phyloP scores from a whole-genome alignment of 1,284 basidiomycete species.

The Apiotrichum gamsii region DNA sequence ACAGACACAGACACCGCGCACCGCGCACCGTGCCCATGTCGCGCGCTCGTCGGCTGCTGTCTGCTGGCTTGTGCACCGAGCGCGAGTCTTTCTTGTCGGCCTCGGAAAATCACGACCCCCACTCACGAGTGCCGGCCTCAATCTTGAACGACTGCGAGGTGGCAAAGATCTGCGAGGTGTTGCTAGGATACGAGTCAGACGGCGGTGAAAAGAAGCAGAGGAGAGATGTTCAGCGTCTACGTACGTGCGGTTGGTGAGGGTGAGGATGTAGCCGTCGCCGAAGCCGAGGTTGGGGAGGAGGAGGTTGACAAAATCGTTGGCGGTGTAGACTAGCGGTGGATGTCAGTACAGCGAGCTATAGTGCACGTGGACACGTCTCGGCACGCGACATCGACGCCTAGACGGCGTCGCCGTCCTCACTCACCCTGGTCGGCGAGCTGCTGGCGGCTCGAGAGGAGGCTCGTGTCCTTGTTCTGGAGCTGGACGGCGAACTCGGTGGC shows the following conservation, averaged over 20 bases:
- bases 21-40: too few species aligned
- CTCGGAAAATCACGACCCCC: too few species aligned
- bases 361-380: background rate
- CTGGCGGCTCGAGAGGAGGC: constrained; percentile 27
- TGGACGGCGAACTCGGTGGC: constrained; percentile 35
- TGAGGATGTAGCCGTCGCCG: constrained; percentile 47
- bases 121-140: constrained; percentile 31
- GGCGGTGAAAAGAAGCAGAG: too few species aligned
- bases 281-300: constrained; percentile 23
- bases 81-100: too few species aligned
- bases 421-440: constrained; percentile 40
- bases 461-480: constrained; percentile 30
- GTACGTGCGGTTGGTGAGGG: constrained; percentile 51
- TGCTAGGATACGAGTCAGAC: too few species aligned
- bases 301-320: constrained; percentile 25
- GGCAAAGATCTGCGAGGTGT: constrained; percentile 49
- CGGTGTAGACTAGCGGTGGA: constrained; percentile 27
- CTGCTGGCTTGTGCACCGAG: too few species aligned
- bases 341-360: background rate
- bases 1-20: too few species aligned
- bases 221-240: too few species aligned
- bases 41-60: too few species aligned
- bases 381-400: too few species aligned
- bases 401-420: constrained; percentile 11
- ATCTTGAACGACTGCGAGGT: constrained; percentile 49